Conservation (phyloP, 2,329 filamentous ascomycete genomes). For the Leptographium galeiforme region DNA sequence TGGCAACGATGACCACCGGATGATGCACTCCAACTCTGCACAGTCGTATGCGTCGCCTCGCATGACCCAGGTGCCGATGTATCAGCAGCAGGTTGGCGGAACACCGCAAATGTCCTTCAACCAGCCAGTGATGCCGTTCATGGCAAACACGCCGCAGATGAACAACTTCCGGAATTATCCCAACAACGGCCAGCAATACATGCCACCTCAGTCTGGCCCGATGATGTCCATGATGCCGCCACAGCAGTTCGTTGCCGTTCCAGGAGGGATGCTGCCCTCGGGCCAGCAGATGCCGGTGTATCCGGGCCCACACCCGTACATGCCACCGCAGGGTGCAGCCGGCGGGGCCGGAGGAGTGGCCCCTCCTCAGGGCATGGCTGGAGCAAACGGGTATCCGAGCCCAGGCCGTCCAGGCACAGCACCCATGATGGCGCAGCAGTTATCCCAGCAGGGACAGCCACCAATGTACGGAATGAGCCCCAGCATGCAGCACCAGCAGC, state of each 20-base stretch:
- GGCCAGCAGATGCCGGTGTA: conserved; percentile 74
- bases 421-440: conserved; percentile 89
- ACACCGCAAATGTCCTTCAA: conserved; percentile 58
- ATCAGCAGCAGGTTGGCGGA: conserved; percentile 54
- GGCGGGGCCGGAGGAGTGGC: conserved; percentile 2
- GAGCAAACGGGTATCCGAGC: conserved; percentile 72
- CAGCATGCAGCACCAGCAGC: conserved; percentile 60
- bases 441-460: conserved; percentile 79
- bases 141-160: conserved; percentile 59
- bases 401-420: conserved; percentile 59
- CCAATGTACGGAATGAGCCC: conserved; percentile 65
- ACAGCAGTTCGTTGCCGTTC: conserved; percentile 57
- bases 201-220: conserved; percentile 52
- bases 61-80: conserved; percentile 57
- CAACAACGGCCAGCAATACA: conserved; percentile 61
- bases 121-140: conserved; percentile 59
- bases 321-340: conserved; percentile 33
- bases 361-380: conserved; percentile 46
- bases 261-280: conserved; percentile 54
- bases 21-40: conserved; percentile 74
- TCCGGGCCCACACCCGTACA: conserved; percentile 54
- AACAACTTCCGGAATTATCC: conserved; percentile 57
- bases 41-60: conserved; percentile 81
- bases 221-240: conserved; percentile 83
- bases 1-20: conserved; percentile 60